Base-by-base conservation (phyloP, 352 stramenopile species). In the Aphanomyces cochlioides region DNA sequence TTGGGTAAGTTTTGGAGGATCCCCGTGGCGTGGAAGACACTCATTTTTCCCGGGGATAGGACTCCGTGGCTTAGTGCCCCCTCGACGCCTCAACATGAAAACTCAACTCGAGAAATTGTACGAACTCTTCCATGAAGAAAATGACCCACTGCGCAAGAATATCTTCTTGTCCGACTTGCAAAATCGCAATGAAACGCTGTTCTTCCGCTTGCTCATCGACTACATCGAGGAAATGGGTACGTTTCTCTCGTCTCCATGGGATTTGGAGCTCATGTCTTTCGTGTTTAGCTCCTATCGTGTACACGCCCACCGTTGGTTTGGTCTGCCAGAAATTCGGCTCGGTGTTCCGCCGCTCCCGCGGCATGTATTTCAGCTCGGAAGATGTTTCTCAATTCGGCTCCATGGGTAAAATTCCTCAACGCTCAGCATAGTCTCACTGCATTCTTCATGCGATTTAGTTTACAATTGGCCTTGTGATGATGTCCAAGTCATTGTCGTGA, bases 401-500 rank as follows among this genome's bases (percentile, higher is more conserved):
- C 13, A 93, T 93, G 85, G 45, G 63, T 69, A 59, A 37, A 13
- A 15, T 41, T n/a, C 5, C 5, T 17, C 53, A 3, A 34, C 34
- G 4, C 21, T 53, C 50, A 7, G 19, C 56, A 2, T 17, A 0
- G 7, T 15, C 38, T 7, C 45, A 59, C 8, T 37, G 58, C 13
- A 15, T 61, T 12, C 65, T 60, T 13, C 56, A 74, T 88, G 74
- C 38, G 50, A 80, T 7, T 88, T 94, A 77, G 82, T 98, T 48
- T 89, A 97, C 78, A 99, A 99, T 75, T 99, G 96, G 96, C 95
- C 95, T 1, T 90, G 92, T 54, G 93, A 97, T 61, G 90, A 98
- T 78, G 96, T 98, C 21, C 85, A 91, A 56, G 91, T 97, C 47
- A 98, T 98, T 76, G 96, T 98, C 15, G 96, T 99, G 41, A 99